Evolutionary conservation across 352 stramenopile genomes (phyloP), one percentile per base, ranked within the genome.

Genomic region (Phytophthora pluvialis): DNA sequence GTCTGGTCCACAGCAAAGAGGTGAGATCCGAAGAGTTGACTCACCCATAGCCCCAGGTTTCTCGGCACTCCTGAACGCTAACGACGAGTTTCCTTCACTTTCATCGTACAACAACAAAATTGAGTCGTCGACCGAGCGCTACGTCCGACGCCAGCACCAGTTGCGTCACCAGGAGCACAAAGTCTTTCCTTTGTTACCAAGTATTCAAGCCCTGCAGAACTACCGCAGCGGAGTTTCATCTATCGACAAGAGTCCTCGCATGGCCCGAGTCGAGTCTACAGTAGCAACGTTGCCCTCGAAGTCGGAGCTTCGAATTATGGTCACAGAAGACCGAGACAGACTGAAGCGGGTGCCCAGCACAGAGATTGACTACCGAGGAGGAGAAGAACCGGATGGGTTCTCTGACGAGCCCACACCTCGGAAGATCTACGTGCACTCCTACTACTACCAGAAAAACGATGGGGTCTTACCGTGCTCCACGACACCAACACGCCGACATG

Each of bases 371-470:
- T 36, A n/a, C 25, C 44, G 32, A 31, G 40, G 44, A 45, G 26
- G 3, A 44, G 12, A 35, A 46, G 25, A 47, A 10, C 54, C 26
- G 4, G 26, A 33, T 7, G 8, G 13, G 15, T 16, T 42, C 35
- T 21, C 6, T 7, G 31, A 35, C 2, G 43, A 47, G 1, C 8
- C 8, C 4, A 18, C 52, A 40, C 16, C 16, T 5, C n/a, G 9
- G 25, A 60, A 68, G 13, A 4, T 52, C 0, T 73, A 61, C 35
- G 39, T 64, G 32, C 51, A 68, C 2, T 64, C 59, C 1, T 73
- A 56, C 21, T 52, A 67, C 28, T 61, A 64, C 46, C 53, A 21
- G 9, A 55, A 39, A 7, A 57, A 49, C 39, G 36, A 44, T 35
- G 54, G 44, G 3, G 9, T 25, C 8, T 36, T 47, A 12, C 18